Base-by-base conservation (phyloP, 441 rosid genomes). In the Brassica hybrid region DNA sequence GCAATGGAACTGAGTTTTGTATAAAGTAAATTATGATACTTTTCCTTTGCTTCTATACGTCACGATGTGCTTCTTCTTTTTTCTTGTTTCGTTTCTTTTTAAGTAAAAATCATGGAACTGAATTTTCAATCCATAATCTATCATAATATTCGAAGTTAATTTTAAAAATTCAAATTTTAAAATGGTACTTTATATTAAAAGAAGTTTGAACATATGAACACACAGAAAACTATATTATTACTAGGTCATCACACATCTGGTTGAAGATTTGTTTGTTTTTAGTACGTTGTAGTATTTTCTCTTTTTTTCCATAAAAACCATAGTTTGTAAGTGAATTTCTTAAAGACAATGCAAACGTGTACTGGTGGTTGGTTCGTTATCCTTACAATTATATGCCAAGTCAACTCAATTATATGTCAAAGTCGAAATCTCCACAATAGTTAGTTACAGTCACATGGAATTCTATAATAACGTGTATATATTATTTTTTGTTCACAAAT, bases 371-470 rank as follows among this genome's bases (percentile, higher is more conserved):
- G 57, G 71, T 65, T 36, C 62, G 54, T 36, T 23, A 38, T 62
- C 32, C n/a, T 41, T n/a, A 25, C 59, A 38, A 57, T 36, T 56
- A 38, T 36, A 54, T 74, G 45, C 14, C 27, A 41, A 16, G 60
- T 66, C 72, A 73, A 54, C 65, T 54, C 48, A 23, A 57, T 16
- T 38, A 38, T 21, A 65, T 73, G 36, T 62, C 18, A 10, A 23
- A 23, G 45, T 65, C 59, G 27, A 27, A 45, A 62, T 45, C 76
- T 72, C 32, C n/a, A n/a, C n/a, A n/a, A n/a, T n/a, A n/a, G n/a
- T n/a, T n/a, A n/a, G n/a, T n/a, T n/a, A n/a, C n/a, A n/a, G n/a
- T n/a, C 8, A 17, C 14, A 72, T 63, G 50, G 52, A 25, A 14
- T 25, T 60, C n/a, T 59, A 7, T 38, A 60, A 13, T 38, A 45